Evolutionary conservation across 768 basidiomycete species (phyloP), one percentile per base, ranked within the genome.

Genomic region (Termitomyces sp.): DNA sequence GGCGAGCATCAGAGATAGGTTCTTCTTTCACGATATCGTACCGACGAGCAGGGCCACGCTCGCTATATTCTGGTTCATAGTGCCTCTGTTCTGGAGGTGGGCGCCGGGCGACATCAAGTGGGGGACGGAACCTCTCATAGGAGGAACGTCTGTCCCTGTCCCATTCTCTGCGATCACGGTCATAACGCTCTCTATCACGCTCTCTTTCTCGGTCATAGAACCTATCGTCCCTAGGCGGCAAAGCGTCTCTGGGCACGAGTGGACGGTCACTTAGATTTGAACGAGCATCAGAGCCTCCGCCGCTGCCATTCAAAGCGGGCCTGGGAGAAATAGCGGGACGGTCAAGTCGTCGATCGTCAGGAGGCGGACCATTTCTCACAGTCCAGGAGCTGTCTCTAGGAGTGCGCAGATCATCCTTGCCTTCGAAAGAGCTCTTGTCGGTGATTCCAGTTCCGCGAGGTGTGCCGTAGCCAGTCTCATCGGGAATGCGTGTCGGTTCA

Each of bases 81-180:
- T 80, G 79, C 28, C 80, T 75, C 51, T 74, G 72, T 50, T 80
- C 80, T 51, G 76, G 73, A 26, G 75, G 77, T 24, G 76, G 77
- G 45, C 77, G 68, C 18, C 77, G 75, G 22, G 67, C 64, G 60
- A 35, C 53, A 42, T 75, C 64, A 62, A 73, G 56, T 52, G 59
- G 56, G 35, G 64, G 62, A 26, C 64, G 62, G 51, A 56, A 65
- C 40, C 65, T 61, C 33, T 66, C 59, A 66, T 70, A 65, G 67
- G 71, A 58, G 70, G 73, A 57, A 69, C 75, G 60, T 73, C 78
- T 46, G 71, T 73, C 57, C 72, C 74, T 48, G 13, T 67, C 67
- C 61, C 65, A 62, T 35, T 70, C 65, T 58, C 62, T 58, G 32
- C 66, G 68, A 53, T 66, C 64, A 59, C 66, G 67, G 45, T 71